Percentiles rank a stretch among this genome's conserved stretches.
phyloP scores from a whole-genome alignment of 352 stramenopile genomes.

The Thalassiosira livingstoniorum region DNA sequence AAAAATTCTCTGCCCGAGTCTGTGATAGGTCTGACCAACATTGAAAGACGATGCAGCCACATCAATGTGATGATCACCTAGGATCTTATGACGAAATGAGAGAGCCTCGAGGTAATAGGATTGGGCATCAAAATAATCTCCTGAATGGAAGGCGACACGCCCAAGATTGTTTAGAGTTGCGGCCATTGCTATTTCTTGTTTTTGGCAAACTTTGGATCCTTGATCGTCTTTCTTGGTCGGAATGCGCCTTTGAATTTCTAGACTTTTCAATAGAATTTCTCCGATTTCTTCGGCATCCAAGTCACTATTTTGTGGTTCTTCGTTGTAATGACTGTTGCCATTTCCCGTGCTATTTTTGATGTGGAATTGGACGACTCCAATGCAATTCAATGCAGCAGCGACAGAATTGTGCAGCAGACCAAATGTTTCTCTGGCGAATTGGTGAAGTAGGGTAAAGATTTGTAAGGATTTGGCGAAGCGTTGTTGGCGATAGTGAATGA shows the following conservation, averaged over 20 bases:
- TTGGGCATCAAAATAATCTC: constrained; percentile 44
- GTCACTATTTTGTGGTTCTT: too few species aligned
- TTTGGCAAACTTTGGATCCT: not conserved
- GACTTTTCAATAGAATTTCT: constrained; percentile 31
- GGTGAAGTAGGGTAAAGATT: constrained; percentile 35
- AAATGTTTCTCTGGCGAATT: constrained; percentile 18
- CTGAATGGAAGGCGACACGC: constrained; percentile 52
- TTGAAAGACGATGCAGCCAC: constrained; percentile 67
- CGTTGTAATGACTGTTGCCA: too few species aligned
- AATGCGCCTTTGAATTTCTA: constrained; percentile 33
- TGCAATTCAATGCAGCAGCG: constrained; percentile 58
- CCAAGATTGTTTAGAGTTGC: constrained; percentile 69
- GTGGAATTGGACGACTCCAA: constrained; percentile 56
- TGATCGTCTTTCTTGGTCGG: constrained; percentile 2
- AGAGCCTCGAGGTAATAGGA: constrained; percentile 55
- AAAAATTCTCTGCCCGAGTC: constrained; percentile 48
- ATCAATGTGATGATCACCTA: constrained; percentile 47
- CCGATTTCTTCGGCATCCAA: constrained; percentile 35
- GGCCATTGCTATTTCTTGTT: constrained; percentile 46
- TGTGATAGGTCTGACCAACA: constrained; percentile 63
- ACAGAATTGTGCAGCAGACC: constrained; percentile 42
- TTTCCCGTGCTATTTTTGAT: constrained; percentile 24
- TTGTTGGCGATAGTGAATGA: constrained; percentile 51
- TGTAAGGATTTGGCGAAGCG: constrained; percentile 29
- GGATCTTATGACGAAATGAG: constrained; percentile 42